Evolutionary conservation across 139 green algal genomes (phyloP), one percentile per base, ranked within the genome.

Genomic region (Chlorella sp.): DNA sequence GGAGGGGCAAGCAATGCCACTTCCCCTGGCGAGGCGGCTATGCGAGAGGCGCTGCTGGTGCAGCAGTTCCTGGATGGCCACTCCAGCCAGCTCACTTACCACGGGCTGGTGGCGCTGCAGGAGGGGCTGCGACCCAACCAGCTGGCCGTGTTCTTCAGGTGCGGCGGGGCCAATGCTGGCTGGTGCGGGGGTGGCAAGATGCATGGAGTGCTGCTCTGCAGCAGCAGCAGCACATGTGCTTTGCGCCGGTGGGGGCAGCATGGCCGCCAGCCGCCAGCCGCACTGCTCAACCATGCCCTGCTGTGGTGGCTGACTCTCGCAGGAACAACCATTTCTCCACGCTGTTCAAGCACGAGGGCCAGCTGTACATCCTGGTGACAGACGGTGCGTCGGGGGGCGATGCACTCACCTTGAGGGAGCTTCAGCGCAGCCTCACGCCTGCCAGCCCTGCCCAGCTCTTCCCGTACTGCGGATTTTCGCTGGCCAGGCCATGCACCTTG

Each of bases 261-360:
- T n/a, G n/a, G n/a, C n/a, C 62, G 32, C 63, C 30, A 36, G 30
- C 15, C 63, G 17, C 28, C 28, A n/a, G 63, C 11, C 17, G 28
- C 63, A 5, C 4, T 69, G 63, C 63, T 34, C 16, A 32, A 9
- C 23, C 25, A 6, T 16, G 60, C 63, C 26, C 23, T 69, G 63
- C 63, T 69, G 15, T 36, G 47, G 26, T 17, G 44, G 0, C 47
- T 51, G 26, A 23, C 4, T 25, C 26, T 6, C 86, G 72, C 71
- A 88, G 96, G 62, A 99, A 99, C 92, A 98, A 98, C 88, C 97
- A 99, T 88, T 99, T 99, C 89, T 95, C 88, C 85, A 94, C 94
- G 3, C 36, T 98, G 12, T 95, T 98, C 78, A 96, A 95, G 86
- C 36, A 39, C 30, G 82, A 92, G 17, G 84, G 89, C 15, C 73